phyloP scores from a whole-genome alignment of 1,284 basidiomycete species.

The Rhodotorula sp. region DNA sequence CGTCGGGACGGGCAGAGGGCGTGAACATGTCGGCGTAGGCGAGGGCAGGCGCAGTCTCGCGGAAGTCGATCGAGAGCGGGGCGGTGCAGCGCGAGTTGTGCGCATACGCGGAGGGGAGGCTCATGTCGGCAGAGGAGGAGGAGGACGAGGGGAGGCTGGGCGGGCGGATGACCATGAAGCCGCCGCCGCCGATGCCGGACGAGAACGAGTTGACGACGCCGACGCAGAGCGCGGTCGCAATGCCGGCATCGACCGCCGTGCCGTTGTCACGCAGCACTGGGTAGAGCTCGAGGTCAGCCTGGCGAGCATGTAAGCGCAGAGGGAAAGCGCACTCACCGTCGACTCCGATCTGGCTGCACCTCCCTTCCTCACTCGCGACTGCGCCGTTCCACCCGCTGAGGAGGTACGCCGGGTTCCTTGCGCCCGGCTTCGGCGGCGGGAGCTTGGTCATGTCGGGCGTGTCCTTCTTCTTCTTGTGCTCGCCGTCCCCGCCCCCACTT shows the following conservation, averaged over 20 bases:
- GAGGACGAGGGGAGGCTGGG: conserved; percentile 54
- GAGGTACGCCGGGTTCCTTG: conserved; percentile 71
- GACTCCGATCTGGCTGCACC: conserved; percentile 81
- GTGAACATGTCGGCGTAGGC: conserved; percentile 74
- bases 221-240: conserved; percentile 76
- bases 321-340: conserved; percentile 44
- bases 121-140: conserved; percentile 56
- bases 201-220: conserved; percentile 89
- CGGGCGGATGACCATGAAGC: conserved; percentile 84
- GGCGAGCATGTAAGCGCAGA: background rate
- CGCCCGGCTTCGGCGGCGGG: conserved; percentile 43
- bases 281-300: background rate
- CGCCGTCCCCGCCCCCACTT: background rate
- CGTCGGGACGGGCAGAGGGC: conserved; percentile 53
- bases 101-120: conserved; percentile 21
- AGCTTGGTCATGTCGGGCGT: conserved; percentile 41
- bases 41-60: conserved; percentile 76
- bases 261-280: conserved; percentile 64
- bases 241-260: conserved; percentile 84
- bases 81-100: conserved; percentile 59
- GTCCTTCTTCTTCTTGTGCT: conserved; percentile 20
- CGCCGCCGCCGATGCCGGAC: conserved; percentile 62
- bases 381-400: conserved; percentile 73
- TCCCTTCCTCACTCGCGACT: conserved; percentile 79
- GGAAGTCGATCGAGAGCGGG: conserved; percentile 70